A percentile compares a stretch with the other conserved stretches of the same genome.
phyloP scores from a whole-genome alignment of 1,284 basidiomycete genomes.

The Agroathelia rolfsii region DNA sequence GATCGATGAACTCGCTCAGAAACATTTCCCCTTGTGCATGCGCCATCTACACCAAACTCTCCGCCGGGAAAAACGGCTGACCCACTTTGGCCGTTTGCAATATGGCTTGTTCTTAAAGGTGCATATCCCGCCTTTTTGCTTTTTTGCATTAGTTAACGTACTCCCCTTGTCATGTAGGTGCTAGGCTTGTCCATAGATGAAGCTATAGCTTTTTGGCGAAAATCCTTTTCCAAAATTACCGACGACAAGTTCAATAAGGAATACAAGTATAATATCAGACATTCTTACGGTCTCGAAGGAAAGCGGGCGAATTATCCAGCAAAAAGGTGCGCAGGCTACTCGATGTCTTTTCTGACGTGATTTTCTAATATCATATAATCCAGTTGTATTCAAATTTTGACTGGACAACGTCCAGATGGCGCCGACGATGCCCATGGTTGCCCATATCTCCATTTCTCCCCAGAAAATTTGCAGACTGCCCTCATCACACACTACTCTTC shows the following conservation, averaged over 20 bases:
- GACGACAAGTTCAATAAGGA: conserved; percentile 99
- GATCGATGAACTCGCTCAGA: conserved; percentile 80
- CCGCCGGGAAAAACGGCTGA: conserved; percentile 76
- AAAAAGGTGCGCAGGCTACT: conserved; percentile 50
- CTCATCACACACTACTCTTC: conserved; percentile 69
- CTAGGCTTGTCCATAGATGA: conserved; percentile 93
- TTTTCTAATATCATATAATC: conserved; percentile 8
- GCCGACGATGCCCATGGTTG: conserved; percentile 81
- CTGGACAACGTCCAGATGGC: conserved; percentile 68
- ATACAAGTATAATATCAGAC: conserved; percentile 95
- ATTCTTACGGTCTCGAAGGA: conserved; percentile 92
- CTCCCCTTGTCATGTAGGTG: conserved; percentile 40
- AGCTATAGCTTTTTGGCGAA: conserved; percentile 90
- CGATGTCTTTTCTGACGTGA: not conserved
- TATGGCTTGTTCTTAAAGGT: conserved; percentile 96
- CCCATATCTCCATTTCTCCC: conserved; percentile 87
- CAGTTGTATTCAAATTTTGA: not conserved
- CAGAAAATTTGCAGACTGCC: conserved; percentile 76
- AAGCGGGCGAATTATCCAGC: conserved; percentile 92
- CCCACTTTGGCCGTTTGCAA: conserved; percentile 88
- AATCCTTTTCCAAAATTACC: conserved; percentile 70
- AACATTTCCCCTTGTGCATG: conserved; percentile 97
- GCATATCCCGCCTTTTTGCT: conserved; percentile 10
- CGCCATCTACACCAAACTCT: conserved; percentile 80
- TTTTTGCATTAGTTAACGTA: conserved; percentile 5